Base-by-base conservation (phyloP, 371 early-diverging fungal species). In the Funneliformis caledonium region DNA sequence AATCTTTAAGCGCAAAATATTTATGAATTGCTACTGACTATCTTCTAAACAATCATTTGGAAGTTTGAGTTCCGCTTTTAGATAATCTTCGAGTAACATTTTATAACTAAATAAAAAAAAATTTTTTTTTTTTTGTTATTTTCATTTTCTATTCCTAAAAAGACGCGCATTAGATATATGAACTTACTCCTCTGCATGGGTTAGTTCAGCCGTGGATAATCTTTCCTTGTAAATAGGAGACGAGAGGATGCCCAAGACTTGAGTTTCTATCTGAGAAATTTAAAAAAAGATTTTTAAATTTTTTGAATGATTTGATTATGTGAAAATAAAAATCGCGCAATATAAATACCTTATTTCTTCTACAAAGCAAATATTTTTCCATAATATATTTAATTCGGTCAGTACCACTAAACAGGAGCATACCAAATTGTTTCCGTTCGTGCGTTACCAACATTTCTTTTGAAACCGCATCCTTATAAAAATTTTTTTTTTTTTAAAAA, bases 331-430 rank as follows among this genome's bases (percentile, higher is more conserved):
- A 10, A 62, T 16, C n/a, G 10, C 64, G 14, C 8, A 12, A 10
- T 2, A 26, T 26, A 0, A 26, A 26, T 62, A 62, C 64, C 33
- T 62, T 62, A 31, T 4, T 19, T 62, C 22, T 62, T 62, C 64
- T 22, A 26, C 22, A 26, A 8, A 62, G 22, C 33, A 31, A 26
- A 62, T 62, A 62, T 26, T 62, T 62, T 62, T 62, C 26, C 33
- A 62, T 62, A 11, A 62, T 62, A 31, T 62, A 62, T 62, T 62
- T 62, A 8, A 62, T 62, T 10, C 64, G 64, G 11, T 62, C 64
- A 62, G 26, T 31, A 62, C 26, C 64, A 10, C 11, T 31, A 62
- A 62, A 12, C 10, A 62, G 4, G 10, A 62, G 22, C 26, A 62
- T 11, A 62, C 64, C 64, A 26, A 62, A 26, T 10, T 12, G 14